Evolutionary conservation across 495 filamentous ascomycete species (phyloP), one percentile per base, ranked within the genome.

Genomic region (Penicillium turbatum): DNA sequence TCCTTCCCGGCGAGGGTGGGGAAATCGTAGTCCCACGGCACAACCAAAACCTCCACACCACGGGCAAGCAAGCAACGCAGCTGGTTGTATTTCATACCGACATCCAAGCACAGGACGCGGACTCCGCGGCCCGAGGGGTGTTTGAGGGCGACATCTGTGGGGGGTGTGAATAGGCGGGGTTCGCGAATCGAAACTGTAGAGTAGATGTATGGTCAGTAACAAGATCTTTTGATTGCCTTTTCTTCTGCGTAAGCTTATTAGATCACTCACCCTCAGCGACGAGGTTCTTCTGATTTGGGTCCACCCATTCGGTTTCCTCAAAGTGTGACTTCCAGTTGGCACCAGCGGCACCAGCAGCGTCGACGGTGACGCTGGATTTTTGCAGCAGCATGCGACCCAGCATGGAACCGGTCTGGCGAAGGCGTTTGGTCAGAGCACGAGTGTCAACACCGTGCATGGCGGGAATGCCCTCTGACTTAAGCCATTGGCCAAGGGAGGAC

Each of bases 21-120:
- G 73, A 98, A 93, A 68, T 97, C 86, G 65, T 96, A 90, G 67
- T 97, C 84, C 90, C 91, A 97, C 10, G 93, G 93, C 31, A 95
- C 90, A 40, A 96, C 90, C 60, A 92, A 75, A 52, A 98, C 91
- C 66, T 97, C 93, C 19, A 97, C 85, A n/a, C 93, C 93, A 55
- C 93, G 83, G 49, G 80, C 83, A 36, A 98, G 78, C 45, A 98
- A 82, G 74, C 93, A 98, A 53, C 93, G 81, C 41, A 98, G 79
- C 76, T 98, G 93, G 73, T 97, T 98, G 74, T 86, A 95, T 71
- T 98, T 98, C 75, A 97, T 81, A 59, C 93, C 93, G 50, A 98
- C 92, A 73, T 98, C 93, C 51, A 98, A 79, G 65, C 90, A 95
- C 29, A 98, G 77, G 40, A 98, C 84, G 57, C 91, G 88, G 47